Conservation (phyloP, 306 rosid genomes). For the Prunus campanulata region DNA sequence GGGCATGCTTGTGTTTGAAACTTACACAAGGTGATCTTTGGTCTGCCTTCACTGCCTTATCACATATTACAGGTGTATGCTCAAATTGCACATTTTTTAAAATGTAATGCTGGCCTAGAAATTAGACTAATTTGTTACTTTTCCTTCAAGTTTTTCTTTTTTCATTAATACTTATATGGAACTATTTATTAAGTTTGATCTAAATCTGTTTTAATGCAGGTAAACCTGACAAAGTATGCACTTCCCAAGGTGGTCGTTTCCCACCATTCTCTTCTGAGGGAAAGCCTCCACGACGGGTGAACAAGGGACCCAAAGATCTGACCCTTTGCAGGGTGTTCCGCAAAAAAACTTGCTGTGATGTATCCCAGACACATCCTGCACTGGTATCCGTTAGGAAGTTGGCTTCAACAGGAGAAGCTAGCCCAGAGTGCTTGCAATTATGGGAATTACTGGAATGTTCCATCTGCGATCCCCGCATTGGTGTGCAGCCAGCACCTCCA, state of each 20-base stretch:
- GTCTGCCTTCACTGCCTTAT: not conserved
- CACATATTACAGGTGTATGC: not conserved
- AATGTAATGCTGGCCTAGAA: not conserved
- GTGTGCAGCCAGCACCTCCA: constrained; percentile 82
- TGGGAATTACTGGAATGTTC: constrained; percentile 96
- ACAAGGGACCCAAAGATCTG: constrained; percentile 72
- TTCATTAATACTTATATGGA: not conserved
- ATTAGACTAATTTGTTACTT: not conserved
- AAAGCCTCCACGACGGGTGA: constrained; percentile 58
- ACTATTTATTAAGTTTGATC: not conserved
- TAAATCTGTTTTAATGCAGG: constrained; percentile 38
- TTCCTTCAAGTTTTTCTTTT: not conserved
- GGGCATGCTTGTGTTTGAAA: not conserved
- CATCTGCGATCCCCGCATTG: constrained; percentile 79
- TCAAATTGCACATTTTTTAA: not conserved
- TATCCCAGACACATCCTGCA: constrained; percentile 79
- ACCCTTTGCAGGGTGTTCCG: constrained; percentile 84
- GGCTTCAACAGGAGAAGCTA: constrained; percentile 83
- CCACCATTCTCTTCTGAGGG: constrained; percentile 75
- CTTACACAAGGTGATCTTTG: not conserved
- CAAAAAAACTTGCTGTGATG: constrained; percentile 80
- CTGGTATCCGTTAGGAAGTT: constrained; percentile 69
- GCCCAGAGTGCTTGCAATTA: constrained; percentile 74
- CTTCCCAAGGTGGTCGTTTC: constrained; percentile 89
- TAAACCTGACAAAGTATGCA: constrained; percentile 56